Evolutionary conservation across 345 rosid genomes (phyloP).

Genomic region (Raphanus sativus): DNA sequence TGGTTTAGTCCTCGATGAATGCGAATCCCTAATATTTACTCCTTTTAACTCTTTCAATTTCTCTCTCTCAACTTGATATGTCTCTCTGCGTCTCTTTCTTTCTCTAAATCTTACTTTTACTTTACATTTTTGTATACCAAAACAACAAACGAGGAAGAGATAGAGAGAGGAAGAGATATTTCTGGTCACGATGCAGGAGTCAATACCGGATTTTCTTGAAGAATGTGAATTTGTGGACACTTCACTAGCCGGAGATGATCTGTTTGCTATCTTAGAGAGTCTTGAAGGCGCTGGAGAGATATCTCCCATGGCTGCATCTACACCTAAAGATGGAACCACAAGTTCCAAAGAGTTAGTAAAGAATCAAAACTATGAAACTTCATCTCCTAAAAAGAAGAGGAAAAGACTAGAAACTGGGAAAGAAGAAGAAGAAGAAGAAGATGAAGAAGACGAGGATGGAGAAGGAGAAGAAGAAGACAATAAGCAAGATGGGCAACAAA

Average conservation of each 20-base stretch:
- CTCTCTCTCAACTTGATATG: slow-evolving; percentile 25
- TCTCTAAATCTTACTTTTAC: slow-evolving; percentile 15
- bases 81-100: slow-evolving; percentile 17
- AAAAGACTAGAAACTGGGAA: slow-evolving; percentile 39
- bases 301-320: slow-evolving; percentile 41
- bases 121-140: slow-evolving; percentile 1
- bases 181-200: slow-evolving; percentile 47
- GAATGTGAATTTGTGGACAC: slow-evolving; percentile 54
- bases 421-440: slow-evolving; percentile 36
- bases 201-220: slow-evolving; percentile 49
- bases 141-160: slow-evolving; percentile 17
- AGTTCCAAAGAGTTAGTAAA: slow-evolving; percentile 25
- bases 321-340: slow-evolving; percentile 40
- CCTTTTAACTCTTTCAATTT: slow-evolving; percentile 34
- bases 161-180: slow-evolving; percentile 3
- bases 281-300: slow-evolving; percentile 62
- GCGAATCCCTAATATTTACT: slow-evolving; percentile 44
- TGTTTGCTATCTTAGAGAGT: slow-evolving; percentile 74
- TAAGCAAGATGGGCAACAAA: slow-evolving; percentile 59
- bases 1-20: slow-evolving; percentile 61
- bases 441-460: slow-evolving; percentile 14
- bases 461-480: slow-evolving; percentile 38
- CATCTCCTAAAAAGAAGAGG: slow-evolving; percentile 44
- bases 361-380: slow-evolving; percentile 19
- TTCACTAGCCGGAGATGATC: slow-evolving; percentile 61